phyloP scores from a whole-genome alignment of 129 eudicot species.

The Flaveria linearis region DNA sequence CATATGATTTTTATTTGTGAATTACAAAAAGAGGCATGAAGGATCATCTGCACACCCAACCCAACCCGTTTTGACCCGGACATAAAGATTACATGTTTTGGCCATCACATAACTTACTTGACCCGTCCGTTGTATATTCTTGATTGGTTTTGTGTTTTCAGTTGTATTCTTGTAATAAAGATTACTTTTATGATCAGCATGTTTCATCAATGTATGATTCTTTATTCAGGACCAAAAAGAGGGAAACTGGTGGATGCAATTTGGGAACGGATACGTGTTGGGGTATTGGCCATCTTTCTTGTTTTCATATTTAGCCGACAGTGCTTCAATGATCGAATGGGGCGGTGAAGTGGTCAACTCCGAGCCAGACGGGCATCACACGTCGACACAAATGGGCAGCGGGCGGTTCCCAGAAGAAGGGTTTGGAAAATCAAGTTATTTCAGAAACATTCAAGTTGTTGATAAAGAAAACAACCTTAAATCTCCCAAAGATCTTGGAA shows the following conservation, averaged over 20 bases:
- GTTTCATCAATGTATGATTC: constrained; percentile 7
- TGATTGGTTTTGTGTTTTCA: not conserved
- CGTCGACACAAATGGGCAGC: constrained; percentile 94
- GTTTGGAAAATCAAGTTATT: constrained; percentile 78
- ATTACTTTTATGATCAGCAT: constrained; percentile 16
- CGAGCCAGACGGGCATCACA: constrained; percentile 74
- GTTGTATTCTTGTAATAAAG: constrained; percentile 2
- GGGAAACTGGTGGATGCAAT: constrained; percentile 97
- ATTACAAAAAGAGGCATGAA: not conserved
- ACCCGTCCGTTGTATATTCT: not conserved
- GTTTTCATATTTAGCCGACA: constrained; percentile 70
- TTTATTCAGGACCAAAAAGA: constrained; percentile 74
- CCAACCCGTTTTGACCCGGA: not conserved
- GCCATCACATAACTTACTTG: not conserved
- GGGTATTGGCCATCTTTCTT: constrained; percentile 92
- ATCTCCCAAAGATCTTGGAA: constrained; percentile 73
- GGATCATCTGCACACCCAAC: not conserved
- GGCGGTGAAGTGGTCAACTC: constrained; percentile 90
- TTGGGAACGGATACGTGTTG: constrained; percentile 71
- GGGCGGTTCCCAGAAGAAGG: constrained; percentile 92
- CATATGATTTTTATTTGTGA: not conserved
- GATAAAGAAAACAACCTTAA: constrained; percentile 78
- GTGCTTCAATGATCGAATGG: constrained; percentile 95
- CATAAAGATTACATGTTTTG: not conserved
- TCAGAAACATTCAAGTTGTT: constrained; percentile 81